These are phyloP conservation scores for Casuarina cunninghamiana DNA, from an alignment of 306 rosid genomes.

Conservation along the genomic window DNA sequence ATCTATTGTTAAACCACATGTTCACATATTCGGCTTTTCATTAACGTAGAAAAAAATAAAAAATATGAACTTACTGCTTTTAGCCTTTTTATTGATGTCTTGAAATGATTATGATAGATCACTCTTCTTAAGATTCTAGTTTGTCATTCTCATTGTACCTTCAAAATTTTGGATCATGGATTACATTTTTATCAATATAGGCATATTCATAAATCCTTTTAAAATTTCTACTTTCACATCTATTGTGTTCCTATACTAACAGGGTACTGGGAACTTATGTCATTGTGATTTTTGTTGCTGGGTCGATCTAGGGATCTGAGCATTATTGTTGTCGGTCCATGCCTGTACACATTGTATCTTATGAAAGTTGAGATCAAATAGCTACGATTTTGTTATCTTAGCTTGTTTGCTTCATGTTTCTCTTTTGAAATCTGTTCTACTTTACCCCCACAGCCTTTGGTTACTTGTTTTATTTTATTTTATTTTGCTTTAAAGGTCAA, in stretches of 20 bases:
- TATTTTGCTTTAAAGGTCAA: too few species aligned
- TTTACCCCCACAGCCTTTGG: not conserved
- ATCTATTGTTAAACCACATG: too few species aligned
- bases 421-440: too few species aligned
- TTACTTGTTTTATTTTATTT: too few species aligned
- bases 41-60: not conserved
- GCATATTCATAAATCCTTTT: not conserved
- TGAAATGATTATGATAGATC: not conserved
- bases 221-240: not conserved
- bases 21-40: not conserved
- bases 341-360: not conserved
- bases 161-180: not conserved
- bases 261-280: not conserved
- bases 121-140: not conserved
- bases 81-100: conserved; percentile 16
- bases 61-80: conserved; percentile 7
- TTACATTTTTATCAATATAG: not conserved
- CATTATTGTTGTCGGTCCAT: not conserved
- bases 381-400: not conserved
- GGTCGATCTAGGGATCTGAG: not conserved
- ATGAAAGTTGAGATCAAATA: not conserved
- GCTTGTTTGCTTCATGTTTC: not conserved
- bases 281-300: not conserved
- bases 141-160: not conserved
- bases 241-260: not conserved